phyloP scores from a whole-genome alignment of 208 protist genomes.

The Crithidia bombi region DNA sequence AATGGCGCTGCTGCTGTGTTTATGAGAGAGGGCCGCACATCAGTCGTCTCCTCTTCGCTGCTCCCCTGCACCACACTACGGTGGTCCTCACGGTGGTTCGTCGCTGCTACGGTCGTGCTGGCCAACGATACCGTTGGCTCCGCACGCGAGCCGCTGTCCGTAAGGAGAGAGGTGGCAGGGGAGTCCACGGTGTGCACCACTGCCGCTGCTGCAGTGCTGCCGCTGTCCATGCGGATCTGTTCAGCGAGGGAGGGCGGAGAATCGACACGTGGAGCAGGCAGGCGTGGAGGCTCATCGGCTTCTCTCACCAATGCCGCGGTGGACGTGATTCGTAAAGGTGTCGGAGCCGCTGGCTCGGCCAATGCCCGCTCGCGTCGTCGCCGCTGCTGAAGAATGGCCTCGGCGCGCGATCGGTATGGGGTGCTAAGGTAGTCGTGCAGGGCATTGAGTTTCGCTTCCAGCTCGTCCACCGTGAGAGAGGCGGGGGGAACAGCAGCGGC shows the following conservation, averaged over 20 bases:
- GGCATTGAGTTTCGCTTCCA: slow-evolving; percentile 26
- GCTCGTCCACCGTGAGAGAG: slow-evolving; percentile 29
- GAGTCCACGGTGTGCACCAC: not conserved
- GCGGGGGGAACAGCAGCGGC: not conserved
- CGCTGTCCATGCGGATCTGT: no score
- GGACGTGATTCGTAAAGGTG: not conserved
- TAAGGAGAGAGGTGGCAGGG: not conserved
- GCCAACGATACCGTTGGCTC: not conserved
- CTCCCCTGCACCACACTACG: no score
- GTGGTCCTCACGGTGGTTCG: no score
- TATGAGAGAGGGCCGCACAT: not conserved
- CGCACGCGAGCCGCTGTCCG: not conserved
- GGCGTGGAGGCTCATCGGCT: not conserved
- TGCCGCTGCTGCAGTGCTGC: not conserved
- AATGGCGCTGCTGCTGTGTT: not conserved
- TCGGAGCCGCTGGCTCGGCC: not conserved
- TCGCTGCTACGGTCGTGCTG: no score
- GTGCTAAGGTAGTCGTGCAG: slow-evolving; percentile 41
- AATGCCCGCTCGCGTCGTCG: slow-evolving; percentile 13
- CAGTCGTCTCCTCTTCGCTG: not conserved
- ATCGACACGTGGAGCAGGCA: not conserved
- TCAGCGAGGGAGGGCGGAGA: not conserved
- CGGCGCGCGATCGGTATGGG: slow-evolving; percentile 28
- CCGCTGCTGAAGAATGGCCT: slow-evolving; percentile 25
- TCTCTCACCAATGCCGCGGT: not conserved